Base-by-base conservation (phyloP, 129 eudicot genomes). In the Dittrichia graveolens region DNA sequence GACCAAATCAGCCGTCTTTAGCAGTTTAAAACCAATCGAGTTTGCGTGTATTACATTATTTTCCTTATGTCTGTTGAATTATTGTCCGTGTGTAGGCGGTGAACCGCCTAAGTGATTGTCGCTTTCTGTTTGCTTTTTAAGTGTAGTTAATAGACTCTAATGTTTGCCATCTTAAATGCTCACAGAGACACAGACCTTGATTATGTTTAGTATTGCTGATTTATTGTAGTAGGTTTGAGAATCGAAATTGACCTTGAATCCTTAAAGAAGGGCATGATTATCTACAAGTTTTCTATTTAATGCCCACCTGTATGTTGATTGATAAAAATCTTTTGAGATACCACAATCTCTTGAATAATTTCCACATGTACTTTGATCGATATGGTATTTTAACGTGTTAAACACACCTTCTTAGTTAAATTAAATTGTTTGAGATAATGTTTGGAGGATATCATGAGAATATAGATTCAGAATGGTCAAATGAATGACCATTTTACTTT, bases 71-170 rank as follows among this genome's bases (percentile, higher is more conserved):
- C 57, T 1, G 43, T 24, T 61, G 48, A 19, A 7, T 18, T 74
- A 8, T 62, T 39, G 50, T 50, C 64, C 61, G 4, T 49, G 49
- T 39, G 39, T 18, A 35, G 42, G 39, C 60, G 71, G 54, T 49
- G 56, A 53, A 41, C 72, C 35, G 44, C 67, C 9, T 55, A 55
- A 55, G 59, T 39, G 11, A 43, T 72, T 37, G 13, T 47, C 31
- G 8, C 9, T 15, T 60, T 34, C 11, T n/a, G 14, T 24, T 42
- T 42, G 15, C 41, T 57, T 13, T 10, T 4, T 34, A 53, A 65
- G 14, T 75, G 59, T 65, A 54, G 73, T 40, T 50, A 58, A 65
- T 75, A 6, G 54, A 52, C 55, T 11, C 46, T 14, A 24, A 42
- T 55, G 54, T 61, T 61, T 24, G n/a, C 61, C 38, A 61, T 61